Evolutionary conservation across 2,329 filamentous ascomycete species (phyloP).

Genomic region (Zymoseptoria ardabiliae): DNA sequence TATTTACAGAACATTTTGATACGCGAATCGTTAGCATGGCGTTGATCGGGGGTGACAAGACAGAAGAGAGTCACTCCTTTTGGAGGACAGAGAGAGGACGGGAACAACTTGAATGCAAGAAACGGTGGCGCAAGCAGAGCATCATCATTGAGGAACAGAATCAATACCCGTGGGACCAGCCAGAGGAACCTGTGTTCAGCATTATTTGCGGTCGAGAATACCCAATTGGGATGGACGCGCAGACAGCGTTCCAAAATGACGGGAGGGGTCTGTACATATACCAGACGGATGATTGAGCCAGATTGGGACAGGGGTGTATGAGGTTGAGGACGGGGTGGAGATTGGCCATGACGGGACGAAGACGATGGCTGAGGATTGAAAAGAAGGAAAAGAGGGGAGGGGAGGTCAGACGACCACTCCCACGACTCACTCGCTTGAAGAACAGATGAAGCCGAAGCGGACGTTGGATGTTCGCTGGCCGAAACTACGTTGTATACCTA

Average conservation of each 20-base stretch:
- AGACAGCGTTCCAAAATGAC: neutral
- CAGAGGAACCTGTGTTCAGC: neutral
- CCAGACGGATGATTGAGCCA: neutral
- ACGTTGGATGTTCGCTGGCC: neutral
- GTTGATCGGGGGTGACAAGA: neutral
- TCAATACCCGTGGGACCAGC: neutral
- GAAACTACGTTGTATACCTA: neutral
- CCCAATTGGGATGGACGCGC: neutral
- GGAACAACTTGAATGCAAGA: neutral
- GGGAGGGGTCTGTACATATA: neutral
- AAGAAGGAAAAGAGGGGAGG: neutral
- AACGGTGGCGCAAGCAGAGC: neutral
- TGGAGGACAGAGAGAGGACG: neutral
- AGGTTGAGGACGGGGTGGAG: no score
- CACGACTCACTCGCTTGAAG: neutral
- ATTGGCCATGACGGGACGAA: no score
- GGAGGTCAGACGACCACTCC: neutral
- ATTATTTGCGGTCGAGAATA: neutral
- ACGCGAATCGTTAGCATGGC: neutral
- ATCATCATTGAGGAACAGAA: neutral
- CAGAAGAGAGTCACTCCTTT: no score
- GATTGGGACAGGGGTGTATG: no score
- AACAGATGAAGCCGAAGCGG: neutral
- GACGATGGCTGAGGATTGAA: no score
- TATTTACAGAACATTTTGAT: neutral